Evolutionary conservation across 2,329 filamentous ascomycete genomes (phyloP).

Genomic region (Calonectria hawksworthii): DNA sequence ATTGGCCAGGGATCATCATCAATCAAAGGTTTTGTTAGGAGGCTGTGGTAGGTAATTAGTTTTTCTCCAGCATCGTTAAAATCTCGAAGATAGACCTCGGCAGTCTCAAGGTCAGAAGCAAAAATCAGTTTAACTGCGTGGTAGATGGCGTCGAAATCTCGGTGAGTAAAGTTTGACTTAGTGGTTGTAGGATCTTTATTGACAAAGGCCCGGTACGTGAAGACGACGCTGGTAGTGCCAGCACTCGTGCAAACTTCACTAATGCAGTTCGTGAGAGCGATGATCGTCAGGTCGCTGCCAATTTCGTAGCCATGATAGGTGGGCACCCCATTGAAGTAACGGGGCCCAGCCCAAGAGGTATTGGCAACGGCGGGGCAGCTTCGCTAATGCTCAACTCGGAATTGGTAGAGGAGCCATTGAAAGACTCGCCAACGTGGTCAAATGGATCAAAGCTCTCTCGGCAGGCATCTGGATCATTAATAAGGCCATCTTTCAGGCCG

Average conservation of each 20-base stretch:
- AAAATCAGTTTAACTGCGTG: not conserved
- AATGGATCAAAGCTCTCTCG: constrained; percentile 27
- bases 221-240: not conserved
- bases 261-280: constrained; percentile 10
- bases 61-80: not conserved
- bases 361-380: constrained; percentile 16
- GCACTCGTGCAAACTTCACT: not conserved
- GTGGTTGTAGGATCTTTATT: not conserved
- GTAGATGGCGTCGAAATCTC: constrained; percentile 14
- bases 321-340: not conserved
- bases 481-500: constrained; percentile 40
- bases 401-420: not conserved
- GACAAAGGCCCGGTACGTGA: constrained; percentile 1
- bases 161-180: not conserved
- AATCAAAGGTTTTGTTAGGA: not conserved
- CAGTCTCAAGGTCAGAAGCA: constrained; percentile 8
- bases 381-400: not conserved
- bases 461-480: constrained; percentile 36
- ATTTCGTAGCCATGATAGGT: constrained; percentile 12
- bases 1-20: not conserved
- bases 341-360: constrained; percentile 10
- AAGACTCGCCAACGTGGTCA: constrained; percentile 22
- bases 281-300: not conserved
- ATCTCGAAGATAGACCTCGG: not conserved
- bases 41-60: constrained; percentile 10